These are phyloP conservation scores for Musa itinerans DNA, from an alignment of 176 grass and related monocot genomes.

Conservation along the genomic window DNA sequence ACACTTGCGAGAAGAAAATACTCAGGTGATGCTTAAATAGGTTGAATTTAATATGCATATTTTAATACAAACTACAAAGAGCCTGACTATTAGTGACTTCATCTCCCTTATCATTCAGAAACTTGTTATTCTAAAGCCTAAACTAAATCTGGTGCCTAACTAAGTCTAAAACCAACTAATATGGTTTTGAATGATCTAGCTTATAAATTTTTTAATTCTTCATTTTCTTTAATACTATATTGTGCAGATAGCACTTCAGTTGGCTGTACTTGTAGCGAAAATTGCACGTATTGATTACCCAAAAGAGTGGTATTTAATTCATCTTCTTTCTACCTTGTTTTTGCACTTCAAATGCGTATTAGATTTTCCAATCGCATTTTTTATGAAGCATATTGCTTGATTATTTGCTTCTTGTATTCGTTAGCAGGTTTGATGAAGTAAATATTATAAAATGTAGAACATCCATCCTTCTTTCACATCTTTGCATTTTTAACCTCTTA, in stretches of 20 bases:
- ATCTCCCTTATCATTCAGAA: background rate
- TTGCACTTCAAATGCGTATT: constrained; percentile 7
- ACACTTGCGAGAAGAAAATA: constrained; percentile 87
- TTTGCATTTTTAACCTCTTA: no score
- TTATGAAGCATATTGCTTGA: background rate
- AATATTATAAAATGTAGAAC: background rate
- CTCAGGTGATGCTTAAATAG: constrained; percentile 40
- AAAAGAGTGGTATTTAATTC: constrained; percentile 71
- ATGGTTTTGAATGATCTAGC: background rate
- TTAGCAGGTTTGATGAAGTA: background rate
- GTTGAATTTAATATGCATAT: background rate
- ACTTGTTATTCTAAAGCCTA: background rate
- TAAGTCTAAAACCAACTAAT: background rate
- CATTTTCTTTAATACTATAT: constrained; percentile 1
- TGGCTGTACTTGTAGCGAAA: constrained; percentile 95
- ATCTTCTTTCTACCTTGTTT: background rate
- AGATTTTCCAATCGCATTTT: background rate
- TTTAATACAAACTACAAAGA: background rate
- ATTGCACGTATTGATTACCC: constrained; percentile 96
- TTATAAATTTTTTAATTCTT: background rate
- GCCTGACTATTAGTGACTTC: background rate
- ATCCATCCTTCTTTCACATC: no score
- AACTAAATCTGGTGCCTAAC: background rate
- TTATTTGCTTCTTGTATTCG: background rate
- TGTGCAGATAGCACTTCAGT: constrained; percentile 72